These are phyloP conservation scores for Euptelea pleiosperma DNA, from an alignment of 164 flowering plant genomes.

Conservation along the genomic window DNA sequence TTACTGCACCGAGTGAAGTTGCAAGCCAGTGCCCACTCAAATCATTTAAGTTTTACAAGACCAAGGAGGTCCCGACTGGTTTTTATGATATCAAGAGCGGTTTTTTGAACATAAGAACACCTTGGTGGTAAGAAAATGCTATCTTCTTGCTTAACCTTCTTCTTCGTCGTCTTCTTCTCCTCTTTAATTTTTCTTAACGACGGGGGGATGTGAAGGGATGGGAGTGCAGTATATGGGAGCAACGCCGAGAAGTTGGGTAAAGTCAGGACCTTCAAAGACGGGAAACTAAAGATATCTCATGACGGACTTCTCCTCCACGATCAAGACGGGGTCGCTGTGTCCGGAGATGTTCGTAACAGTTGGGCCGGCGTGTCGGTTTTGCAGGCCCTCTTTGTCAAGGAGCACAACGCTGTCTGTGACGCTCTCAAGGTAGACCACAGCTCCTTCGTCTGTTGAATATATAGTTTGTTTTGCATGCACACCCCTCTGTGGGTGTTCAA, in stretches of 20 bases:
- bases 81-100: conserved; percentile 27
- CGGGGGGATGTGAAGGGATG: conserved; percentile 51
- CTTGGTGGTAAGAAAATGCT: conserved; percentile 40
- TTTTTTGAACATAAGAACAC: conserved; percentile 32
- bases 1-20: conserved; percentile 33
- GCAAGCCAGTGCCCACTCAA: conserved; percentile 39
- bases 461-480: no score
- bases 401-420: conserved; percentile 46
- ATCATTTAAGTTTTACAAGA: conserved; percentile 36
- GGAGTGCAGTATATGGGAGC: conserved; percentile 44
- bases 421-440: conserved; percentile 31
- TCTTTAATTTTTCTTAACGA: no score
- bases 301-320: conserved; percentile 41
- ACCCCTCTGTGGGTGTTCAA: no score
- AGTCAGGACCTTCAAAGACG: conserved; percentile 40
- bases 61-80: conserved; percentile 27
- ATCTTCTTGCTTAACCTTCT: not conserved
- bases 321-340: conserved; percentile 23
- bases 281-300: conserved; percentile 33
- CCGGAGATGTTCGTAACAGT: conserved; percentile 45
- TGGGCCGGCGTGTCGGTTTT: conserved; percentile 42
- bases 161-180: not conserved
- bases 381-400: conserved; percentile 44
- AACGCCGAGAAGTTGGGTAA: conserved; percentile 17
- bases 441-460: no score